These are phyloP conservation scores for Herpotrichia juniperi DNA, from an alignment of 2,329 filamentous ascomycete genomes.

Conservation along the genomic window DNA sequence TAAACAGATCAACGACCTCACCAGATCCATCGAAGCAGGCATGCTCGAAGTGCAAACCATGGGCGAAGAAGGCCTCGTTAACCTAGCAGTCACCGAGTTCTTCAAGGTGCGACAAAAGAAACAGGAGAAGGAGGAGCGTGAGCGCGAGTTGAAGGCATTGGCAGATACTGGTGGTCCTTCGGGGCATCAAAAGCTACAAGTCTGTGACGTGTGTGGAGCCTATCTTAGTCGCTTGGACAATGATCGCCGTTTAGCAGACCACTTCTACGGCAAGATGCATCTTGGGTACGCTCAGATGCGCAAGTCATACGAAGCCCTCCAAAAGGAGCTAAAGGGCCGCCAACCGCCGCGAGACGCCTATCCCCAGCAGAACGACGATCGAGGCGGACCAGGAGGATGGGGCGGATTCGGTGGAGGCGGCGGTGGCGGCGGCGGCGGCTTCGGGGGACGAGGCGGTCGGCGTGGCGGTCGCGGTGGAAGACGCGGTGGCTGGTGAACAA, in stretches of 20 bases:
- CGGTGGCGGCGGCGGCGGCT: constrained; percentile 27
- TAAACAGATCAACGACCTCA: constrained; percentile 83
- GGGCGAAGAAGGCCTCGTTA: constrained; percentile 80
- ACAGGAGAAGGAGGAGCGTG: constrained; percentile 79
- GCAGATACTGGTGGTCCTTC: constrained; percentile 91
- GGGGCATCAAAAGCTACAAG: constrained; percentile 96
- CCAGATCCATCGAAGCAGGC: constrained; percentile 78
- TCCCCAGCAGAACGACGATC: constrained; percentile 26
- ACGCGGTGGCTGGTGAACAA: constrained; percentile 37
- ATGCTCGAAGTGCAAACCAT: constrained; percentile 86
- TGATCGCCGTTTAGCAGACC: constrained; percentile 89
- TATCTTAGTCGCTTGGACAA: constrained; percentile 94
- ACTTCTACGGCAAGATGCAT: constrained; percentile 99
- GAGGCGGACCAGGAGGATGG: constrained; percentile 30
- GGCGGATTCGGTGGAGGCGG: constrained; percentile 19
- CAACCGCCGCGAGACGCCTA: constrained; percentile 57
- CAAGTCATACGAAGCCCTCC: constrained; percentile 86
- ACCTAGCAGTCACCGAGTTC: constrained; percentile 83
- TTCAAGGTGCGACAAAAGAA: constrained; percentile 83
- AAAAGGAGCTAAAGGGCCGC: constrained; percentile 81
- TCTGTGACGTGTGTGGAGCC: constrained; percentile 97
- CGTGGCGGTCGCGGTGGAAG: constrained; percentile 31
- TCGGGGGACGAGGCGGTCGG: constrained; percentile 23
- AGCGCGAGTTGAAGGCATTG: constrained; percentile 87
- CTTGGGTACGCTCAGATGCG: constrained; percentile 98